Percentiles rank a stretch among this genome's conserved stretches.
Conservation (phyloP, 305 asterid genomes). For the Fraxinus xanthoxyloides region DNA sequence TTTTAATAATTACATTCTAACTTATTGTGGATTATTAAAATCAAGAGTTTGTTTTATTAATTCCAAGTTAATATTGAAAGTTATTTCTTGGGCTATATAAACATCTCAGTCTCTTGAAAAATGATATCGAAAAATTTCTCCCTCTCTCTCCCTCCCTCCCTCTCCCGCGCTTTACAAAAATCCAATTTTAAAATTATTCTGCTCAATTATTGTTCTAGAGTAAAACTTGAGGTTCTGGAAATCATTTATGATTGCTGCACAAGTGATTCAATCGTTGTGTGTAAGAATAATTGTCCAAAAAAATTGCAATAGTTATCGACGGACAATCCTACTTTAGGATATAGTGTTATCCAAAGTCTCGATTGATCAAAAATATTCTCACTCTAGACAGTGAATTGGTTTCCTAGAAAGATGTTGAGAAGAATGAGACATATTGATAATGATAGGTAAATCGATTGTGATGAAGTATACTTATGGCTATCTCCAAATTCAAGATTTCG, state of each 20-base stretch:
- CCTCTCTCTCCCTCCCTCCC: too few relatives aligned
- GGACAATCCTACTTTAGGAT: too few relatives aligned
- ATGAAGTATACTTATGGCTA: background rate
- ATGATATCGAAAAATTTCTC: background rate
- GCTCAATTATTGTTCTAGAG: too few relatives aligned
- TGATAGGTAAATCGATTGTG: background rate
- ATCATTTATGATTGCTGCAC: background rate
- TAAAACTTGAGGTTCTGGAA: background rate
- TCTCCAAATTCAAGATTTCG: background rate
- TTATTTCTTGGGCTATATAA: background rate
- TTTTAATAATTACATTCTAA: background rate
- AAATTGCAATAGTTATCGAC: background rate
- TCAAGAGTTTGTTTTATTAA: background rate
- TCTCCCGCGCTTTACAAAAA: too few relatives aligned
- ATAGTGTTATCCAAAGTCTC: too few relatives aligned
- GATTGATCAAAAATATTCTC: background rate
- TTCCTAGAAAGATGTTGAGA: slow-evolving; percentile 4
- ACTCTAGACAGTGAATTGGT: background rate
- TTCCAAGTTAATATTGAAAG: background rate
- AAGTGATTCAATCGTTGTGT: background rate
- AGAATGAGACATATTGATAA: background rate
- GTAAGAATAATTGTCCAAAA: too few relatives aligned
- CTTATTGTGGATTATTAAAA: background rate
- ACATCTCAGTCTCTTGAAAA: background rate
- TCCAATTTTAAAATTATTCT: background rate